Evolutionary conservation across 176 grass and related monocot species (phyloP).

Genomic region (Eragrostis curvula): DNA sequence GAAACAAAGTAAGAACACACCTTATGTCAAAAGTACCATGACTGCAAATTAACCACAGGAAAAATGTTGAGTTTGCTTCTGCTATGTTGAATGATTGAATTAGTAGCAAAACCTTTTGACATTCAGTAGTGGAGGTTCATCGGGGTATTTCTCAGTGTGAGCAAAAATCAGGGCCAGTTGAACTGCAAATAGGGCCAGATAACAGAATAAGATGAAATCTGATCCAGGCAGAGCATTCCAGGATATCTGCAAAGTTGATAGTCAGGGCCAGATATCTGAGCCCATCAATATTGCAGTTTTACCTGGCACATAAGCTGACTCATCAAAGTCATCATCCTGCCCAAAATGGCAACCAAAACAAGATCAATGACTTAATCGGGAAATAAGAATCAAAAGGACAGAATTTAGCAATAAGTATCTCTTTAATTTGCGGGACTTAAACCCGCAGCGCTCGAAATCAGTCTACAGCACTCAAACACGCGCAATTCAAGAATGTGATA

Average conservation of each 20-base stretch:
- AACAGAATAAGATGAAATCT: constrained; percentile 4
- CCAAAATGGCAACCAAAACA: constrained; percentile 12
- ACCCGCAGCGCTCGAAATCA: background rate
- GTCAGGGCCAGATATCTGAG: background rate
- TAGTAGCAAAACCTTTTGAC: constrained; percentile 68
- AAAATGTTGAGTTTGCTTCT: constrained; percentile 15
- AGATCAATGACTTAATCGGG: background rate
- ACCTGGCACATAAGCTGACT: constrained; percentile 81
- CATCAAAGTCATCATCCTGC: constrained; percentile 86
- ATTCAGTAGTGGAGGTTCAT: constrained; percentile 91
- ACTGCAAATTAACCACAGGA: background rate
- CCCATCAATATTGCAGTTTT: constrained; percentile 17
- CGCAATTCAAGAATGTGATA: constrained; percentile 17
- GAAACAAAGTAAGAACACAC: constrained; percentile 27
- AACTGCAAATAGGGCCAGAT: constrained; percentile 66
- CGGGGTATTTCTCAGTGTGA: constrained; percentile 94
- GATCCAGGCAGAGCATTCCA: background rate
- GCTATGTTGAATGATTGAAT: constrained; percentile 30
- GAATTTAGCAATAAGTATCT: background rate
- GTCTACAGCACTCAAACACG: background rate
- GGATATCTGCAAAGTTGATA: constrained; percentile 1
- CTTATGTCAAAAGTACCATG: constrained; percentile 24
- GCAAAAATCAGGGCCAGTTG: constrained; percentile 95
- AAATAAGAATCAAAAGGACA: constrained; percentile 13
- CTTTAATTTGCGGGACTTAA: constrained; percentile 3